Evolutionary conservation across 768 basidiomycete species (phyloP), one percentile per base, ranked within the genome.

Genomic region (Macrocybe gigantea): DNA sequence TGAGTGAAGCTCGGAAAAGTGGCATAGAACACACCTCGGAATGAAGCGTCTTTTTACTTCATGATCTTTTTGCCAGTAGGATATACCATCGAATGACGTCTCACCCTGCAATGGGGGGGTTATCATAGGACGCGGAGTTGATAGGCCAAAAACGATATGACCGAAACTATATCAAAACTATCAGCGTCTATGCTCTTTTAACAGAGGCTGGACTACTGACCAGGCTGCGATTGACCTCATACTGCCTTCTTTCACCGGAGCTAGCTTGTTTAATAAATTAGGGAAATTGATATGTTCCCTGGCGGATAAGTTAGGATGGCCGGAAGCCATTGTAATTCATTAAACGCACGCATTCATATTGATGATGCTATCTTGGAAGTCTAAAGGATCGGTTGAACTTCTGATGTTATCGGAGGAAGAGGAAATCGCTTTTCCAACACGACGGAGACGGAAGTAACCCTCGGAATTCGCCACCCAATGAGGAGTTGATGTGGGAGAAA

Each of bases 391-490:
- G 22, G 22, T 22, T 22, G 22, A 22, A 4, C 22, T 22, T 22
- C 22, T 22, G 22, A 22, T 60, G 55, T 75, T 72, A 11, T 51
- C 56, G 31, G 58, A 51, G 42, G 61, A 54, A 12, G 60, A 50
- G 33, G 67, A 65, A 34, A 83, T 69, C 80, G 79, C 86, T 55
- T 84, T 77, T 9, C 73, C 75, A 10, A 88, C 76, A 42, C 77
- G 73, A 41, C 85, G 75, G 40, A 85, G 58, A 42, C 88, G 74
- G 57, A 84, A 85, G 29, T 73, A 64, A 49, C 68, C 65, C 35
- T 66, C 65, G 7, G 68, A 51, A 14, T 64, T 64, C 53, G 72
- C 64, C 35, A 67, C 74, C 72, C 78, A 80, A 6, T 75, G 73
- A 34, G 77, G 60, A 7, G 74, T 58, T 11, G 70, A 75, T 8